Percentiles rank a stretch among this genome's conserved stretches.
These are phyloP conservation scores for Babesia divergens DNA, from an alignment of 169 alveolate species.

Conservation along the genomic window DNA sequence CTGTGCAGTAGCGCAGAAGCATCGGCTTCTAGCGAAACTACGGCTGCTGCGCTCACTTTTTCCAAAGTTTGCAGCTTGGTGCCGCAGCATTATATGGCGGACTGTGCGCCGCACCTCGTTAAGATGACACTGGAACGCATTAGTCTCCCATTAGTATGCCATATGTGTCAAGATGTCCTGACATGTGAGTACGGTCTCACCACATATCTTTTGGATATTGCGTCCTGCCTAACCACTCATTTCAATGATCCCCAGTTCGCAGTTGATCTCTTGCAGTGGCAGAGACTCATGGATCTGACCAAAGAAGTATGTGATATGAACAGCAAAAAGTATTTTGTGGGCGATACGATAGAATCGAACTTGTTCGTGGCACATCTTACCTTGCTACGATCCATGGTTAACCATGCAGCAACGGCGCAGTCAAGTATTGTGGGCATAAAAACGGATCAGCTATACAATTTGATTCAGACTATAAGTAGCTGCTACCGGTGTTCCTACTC, in stretches of 20 bases:
- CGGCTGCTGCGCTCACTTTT: background rate
- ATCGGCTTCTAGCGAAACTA: too few species aligned
- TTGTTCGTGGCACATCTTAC: background rate
- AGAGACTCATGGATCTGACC: background rate
- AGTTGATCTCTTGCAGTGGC: background rate
- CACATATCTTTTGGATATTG: background rate
- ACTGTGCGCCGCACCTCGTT: background rate
- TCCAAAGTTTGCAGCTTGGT: background rate
- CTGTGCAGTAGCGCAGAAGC: too few species aligned
- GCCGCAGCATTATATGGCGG: background rate
- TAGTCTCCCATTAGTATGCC: background rate
- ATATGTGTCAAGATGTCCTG: conserved; percentile 1
- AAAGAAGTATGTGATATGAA: background rate
- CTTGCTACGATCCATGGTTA: conserved; percentile 1
- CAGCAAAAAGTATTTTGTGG: background rate
- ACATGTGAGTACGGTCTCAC: conserved; percentile 11
- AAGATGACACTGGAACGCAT: background rate
- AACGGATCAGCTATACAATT: background rate
- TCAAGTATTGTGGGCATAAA: background rate
- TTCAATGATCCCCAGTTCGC: background rate
- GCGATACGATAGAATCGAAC: conserved; percentile 9
- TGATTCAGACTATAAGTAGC: background rate
- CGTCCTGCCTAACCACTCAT: background rate
- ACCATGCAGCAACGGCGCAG: background rate
- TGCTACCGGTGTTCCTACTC: conserved; percentile 24